phyloP scores from a whole-genome alignment of 139 green algal species.

The Zygnema cylindricum region DNA sequence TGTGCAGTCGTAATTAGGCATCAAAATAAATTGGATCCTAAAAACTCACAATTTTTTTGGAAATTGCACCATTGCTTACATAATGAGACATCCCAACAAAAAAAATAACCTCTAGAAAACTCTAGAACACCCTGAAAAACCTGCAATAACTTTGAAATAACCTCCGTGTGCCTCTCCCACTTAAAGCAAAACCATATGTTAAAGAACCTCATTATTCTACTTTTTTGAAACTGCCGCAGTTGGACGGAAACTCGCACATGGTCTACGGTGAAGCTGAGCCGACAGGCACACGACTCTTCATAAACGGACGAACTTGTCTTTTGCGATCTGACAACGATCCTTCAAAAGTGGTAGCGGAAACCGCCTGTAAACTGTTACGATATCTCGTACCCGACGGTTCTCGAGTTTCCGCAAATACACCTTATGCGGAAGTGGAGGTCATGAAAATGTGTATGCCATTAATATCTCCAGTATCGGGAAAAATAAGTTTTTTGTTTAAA shows the following conservation, averaged over 20 bases:
- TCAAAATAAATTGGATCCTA: too few species aligned
- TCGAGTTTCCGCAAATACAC: slow-evolving; percentile 40
- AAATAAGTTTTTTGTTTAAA: slow-evolving; percentile 39
- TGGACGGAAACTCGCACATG: slow-evolving; percentile 90
- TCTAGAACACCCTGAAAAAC: too few species aligned
- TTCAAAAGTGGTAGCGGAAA: slow-evolving; percentile 53
- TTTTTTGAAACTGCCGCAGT: too few species aligned
- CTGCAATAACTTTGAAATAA: too few species aligned
- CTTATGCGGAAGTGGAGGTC: slow-evolving; percentile 63
- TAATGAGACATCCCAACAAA: too few species aligned
- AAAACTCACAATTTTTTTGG: too few species aligned
- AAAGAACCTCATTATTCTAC: too few species aligned
- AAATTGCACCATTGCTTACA: too few species aligned
- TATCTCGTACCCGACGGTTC: slow-evolving; percentile 62
- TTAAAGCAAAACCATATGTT: too few species aligned
- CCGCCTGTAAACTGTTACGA: slow-evolving; percentile 63
- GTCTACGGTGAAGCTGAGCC: slow-evolving; percentile 93
- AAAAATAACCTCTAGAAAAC: too few species aligned
- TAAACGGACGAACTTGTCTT: slow-evolving; percentile 89
- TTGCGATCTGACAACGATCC: slow-evolving; percentile 75
- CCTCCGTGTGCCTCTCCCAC: too few species aligned
- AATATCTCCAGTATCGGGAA: slow-evolving; percentile 26
- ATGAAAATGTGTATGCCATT: slow-evolving; percentile 68
- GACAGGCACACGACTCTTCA: slow-evolving; percentile 85
- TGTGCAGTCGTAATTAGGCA: too few species aligned